These are phyloP conservation scores for Catunica adiposa DNA, from an alignment of 2,329 filamentous ascomycete species.

Conservation along the genomic window DNA sequence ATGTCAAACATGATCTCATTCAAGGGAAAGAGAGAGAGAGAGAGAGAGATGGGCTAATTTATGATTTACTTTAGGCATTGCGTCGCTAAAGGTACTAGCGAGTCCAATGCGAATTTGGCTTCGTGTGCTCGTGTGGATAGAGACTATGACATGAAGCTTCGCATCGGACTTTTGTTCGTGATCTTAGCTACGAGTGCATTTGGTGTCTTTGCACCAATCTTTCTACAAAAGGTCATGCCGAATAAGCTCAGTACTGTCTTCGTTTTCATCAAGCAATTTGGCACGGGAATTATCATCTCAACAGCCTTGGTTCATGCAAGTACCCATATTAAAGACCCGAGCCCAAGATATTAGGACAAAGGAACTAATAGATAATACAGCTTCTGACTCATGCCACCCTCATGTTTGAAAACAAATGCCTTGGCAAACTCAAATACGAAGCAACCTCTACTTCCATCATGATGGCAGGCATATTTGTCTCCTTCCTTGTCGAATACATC, in stretches of 20 bases:
- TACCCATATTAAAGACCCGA: conserved; percentile 11
- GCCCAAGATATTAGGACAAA: neutral
- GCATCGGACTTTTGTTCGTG: conserved; percentile 56
- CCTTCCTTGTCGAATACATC: conserved; percentile 54
- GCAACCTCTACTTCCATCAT: conserved; percentile 52
- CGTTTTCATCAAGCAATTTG: conserved; percentile 54
- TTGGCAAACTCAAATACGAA: conserved; percentile 51
- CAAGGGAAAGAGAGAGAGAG: neutral
- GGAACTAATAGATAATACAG: conserved; percentile 24
- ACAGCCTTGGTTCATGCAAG: conserved; percentile 53
- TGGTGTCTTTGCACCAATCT: conserved; percentile 24
- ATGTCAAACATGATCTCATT: too few relatives aligned
- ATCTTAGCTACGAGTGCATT: conserved; percentile 52
- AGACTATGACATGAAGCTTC: conserved; percentile 51
- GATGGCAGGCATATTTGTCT: conserved; percentile 57
- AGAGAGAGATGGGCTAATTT: conserved; percentile 11
- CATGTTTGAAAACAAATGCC: conserved; percentile 56
- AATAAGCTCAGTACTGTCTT: conserved; percentile 34
- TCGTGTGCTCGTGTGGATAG: conserved; percentile 31
- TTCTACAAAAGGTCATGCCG: conserved; percentile 24
- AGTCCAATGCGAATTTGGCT: conserved; percentile 19
- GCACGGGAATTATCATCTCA: conserved; percentile 55
- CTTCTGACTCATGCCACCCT: conserved; percentile 56
- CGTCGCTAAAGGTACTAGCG: conserved; percentile 26
- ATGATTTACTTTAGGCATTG: conserved; percentile 35